Evolutionary conservation across 495 filamentous ascomycete genomes (phyloP), one percentile per base, ranked within the genome.

Genomic region (Bathelium albidoporum): DNA sequence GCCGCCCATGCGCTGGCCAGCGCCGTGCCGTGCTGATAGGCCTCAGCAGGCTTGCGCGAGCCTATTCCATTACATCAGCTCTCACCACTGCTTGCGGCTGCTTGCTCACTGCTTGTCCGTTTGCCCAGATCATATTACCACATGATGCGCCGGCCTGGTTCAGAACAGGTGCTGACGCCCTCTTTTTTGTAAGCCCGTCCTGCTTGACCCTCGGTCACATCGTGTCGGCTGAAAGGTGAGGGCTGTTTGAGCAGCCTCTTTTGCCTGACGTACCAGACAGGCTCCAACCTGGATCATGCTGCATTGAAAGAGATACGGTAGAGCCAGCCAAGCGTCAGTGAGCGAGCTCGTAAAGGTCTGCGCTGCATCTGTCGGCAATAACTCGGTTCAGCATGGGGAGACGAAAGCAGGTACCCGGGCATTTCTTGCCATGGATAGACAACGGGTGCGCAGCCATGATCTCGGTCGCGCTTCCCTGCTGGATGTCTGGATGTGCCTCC

Each of bases 21-120:
- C 9, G 24, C 26, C 29, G 24, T 11, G 49, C 49, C 20, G 49
- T 9, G 49, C 49, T 55, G 49, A 55, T 55, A 55, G 49, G 49
- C 49, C 24, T 9, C 22, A n/a, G 3, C 22, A 55, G 49, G 49
- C 49, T 20, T 9, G 49, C 49, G 3, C 22, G 12, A n/a, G n/a
- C n/a, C 49, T 7, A 55, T 55, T 55, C 49, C 24, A 55, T 55
- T 55, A 55, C 49, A 55, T 55, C 49, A 55, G 29, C 16, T 24
- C 20, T 55, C 49, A 55, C 49, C 49, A 55, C 49, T 29, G 22
- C 49, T n/a, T 11, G 14, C 22, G 44, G 10, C 44, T 5, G n/a
- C n/a, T n/a, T n/a, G n/a, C 16, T 55, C 49, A 55, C 5, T n/a
- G 26, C 49, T 28, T 20, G 22, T 28, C 49, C 20, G 5, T 55